Conservation (phyloP, 257 asterid species). For the Forsythia viridissima region DNA sequence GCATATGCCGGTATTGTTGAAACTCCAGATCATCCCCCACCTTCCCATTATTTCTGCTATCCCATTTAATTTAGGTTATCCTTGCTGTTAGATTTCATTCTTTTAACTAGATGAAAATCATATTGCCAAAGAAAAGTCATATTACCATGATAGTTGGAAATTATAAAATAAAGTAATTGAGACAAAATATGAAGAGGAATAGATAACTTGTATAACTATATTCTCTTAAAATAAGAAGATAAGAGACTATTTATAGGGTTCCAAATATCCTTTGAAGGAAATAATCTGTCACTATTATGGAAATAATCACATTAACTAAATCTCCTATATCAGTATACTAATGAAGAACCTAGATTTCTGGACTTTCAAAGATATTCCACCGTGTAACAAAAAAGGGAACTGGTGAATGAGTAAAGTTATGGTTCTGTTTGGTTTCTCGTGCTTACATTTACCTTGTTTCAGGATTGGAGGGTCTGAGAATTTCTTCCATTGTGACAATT, state of each 20-base stretch:
- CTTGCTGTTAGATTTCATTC: not conserved
- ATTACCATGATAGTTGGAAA: not conserved
- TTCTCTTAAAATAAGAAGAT: not conserved
- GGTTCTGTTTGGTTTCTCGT: not conserved
- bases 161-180: not conserved
- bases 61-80: not conserved
- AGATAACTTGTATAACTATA: not conserved
- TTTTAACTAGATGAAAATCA: not conserved
- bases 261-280: not conserved
- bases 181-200: not conserved
- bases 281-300: not conserved
- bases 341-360: not conserved
- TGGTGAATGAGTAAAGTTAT: not conserved
- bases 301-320: not conserved
- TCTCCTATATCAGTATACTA: too few species aligned
- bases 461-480: constrained; percentile 74
- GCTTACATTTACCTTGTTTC: constrained; percentile 22
- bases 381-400: not conserved
- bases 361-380: not conserved
- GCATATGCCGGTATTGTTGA: constrained; percentile 78
- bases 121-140: not conserved
- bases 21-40: not conserved
- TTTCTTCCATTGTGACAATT: constrained; percentile 68
- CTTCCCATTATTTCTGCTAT: not conserved
- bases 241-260: not conserved